A percentile compares a stretch with the other conserved stretches of the same genome.
Evolutionary conservation across 768 basidiomycete species (phyloP).

Genomic region (Filobasidium wieringae): DNA sequence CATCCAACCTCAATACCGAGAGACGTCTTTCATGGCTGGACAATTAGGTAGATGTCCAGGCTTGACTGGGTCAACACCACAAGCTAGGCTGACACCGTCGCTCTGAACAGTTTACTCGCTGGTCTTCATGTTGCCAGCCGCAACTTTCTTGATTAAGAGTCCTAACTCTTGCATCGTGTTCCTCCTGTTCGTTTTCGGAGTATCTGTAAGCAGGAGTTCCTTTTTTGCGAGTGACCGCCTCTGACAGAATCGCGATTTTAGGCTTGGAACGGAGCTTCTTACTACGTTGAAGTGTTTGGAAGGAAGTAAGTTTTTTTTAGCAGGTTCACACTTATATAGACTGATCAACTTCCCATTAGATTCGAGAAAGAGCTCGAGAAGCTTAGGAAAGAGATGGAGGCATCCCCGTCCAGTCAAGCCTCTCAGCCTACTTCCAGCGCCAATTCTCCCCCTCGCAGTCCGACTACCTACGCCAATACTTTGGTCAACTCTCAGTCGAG

Average conservation of each 20-base stretch:
- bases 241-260: not conserved
- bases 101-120: conserved; percentile 58
- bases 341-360: conserved; percentile 42
- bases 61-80: too few species aligned
- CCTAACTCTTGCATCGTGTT: conserved; percentile 65
- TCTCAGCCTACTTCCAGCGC: conserved; percentile 14
- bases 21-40: conserved; percentile 65
- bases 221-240: not conserved
- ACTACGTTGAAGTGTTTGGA: conserved; percentile 92
- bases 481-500: not conserved
- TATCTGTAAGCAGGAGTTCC: conserved; percentile 46
- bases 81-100: too few species aligned
- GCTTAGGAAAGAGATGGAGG: conserved; percentile 77
- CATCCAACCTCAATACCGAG: conserved; percentile 53
- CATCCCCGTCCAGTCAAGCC: conserved; percentile 34
- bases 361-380: conserved; percentile 88
- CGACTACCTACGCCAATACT: conserved; percentile 4
- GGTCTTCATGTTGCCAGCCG: conserved; percentile 72
- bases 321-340: conserved; percentile 1
- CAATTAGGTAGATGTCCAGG: conserved; percentile 59
- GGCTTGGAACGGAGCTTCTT: conserved; percentile 75
- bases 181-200: conserved; percentile 65
- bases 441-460: not conserved
- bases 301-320: conserved; percentile 57
- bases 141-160: conserved; percentile 71